Evolutionary conservation across 495 filamentous ascomycete species (phyloP), one percentile per base, ranked within the genome.

Genomic region (Aspergillus heteromorphus): DNA sequence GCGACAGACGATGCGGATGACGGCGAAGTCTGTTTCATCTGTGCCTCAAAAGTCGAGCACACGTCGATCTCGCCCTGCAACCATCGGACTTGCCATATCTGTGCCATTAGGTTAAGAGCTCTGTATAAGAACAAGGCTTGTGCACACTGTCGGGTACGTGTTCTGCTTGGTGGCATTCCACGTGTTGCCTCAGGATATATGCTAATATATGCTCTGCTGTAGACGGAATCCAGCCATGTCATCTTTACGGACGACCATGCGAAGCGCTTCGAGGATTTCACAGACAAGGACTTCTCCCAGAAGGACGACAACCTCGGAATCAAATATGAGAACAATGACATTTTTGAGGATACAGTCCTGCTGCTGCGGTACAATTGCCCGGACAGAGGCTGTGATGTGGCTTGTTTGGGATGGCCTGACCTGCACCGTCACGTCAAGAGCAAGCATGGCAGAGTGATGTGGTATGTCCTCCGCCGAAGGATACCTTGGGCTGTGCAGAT

Each of bases 321-420:
- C 56, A 83, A 81, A 53, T 99, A 93, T 68, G 87, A 95, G 55
- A 87, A 87, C 48, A 79, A 84, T 53, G 86, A 89, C 34, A 97
- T 96, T 45, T 86, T 87, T 51, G 88, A 88, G 56, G 95, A 99
- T 62, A 96, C 89, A 0, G 75, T 88, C 1, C 69, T 97, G 34
- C 70, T 99, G 41, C 75, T 99, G n/a, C 84, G 86, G 17, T 99
- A 95, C 72, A 99, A 99, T 66, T 99, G 93, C 58, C 93, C 93
- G 0, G 91, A 95, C 48, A 65, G 68, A 8, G 77, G 77, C 49
- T 99, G 93, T 66, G 91, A 95, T 75, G 86, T 89, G 55, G 91
- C 92, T 20, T 96, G 92, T 65, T 73, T 91, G 58, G 88, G 73
- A 83, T 99, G 93, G 93, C 89, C 87, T 11, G 90, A 97, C 64